These are phyloP conservation scores for Aspergillus carbonarius DNA, from an alignment of 2,329 filamentous ascomycete species.

Conservation along the genomic window DNA sequence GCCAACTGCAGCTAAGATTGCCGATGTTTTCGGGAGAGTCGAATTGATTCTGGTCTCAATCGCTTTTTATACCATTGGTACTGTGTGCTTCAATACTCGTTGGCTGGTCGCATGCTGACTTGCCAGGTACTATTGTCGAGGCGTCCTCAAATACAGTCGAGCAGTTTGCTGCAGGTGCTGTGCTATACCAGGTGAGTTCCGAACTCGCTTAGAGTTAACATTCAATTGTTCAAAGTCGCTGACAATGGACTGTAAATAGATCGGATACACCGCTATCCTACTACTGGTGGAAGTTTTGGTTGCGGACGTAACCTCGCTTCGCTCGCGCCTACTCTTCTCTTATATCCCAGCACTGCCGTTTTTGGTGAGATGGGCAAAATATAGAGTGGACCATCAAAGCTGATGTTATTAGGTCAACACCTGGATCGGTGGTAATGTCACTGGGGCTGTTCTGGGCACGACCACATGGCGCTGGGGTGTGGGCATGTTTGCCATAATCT, in stretches of 20 bases:
- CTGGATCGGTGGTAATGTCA: slow-evolving; percentile 62
- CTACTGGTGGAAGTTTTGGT: slow-evolving; percentile 65
- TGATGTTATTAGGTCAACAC: slow-evolving; percentile 52
- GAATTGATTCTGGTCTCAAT: slow-evolving; percentile 58
- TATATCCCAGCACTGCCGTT: slow-evolving; percentile 63
- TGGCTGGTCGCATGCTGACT: not conserved
- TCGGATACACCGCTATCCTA: slow-evolving; percentile 63
- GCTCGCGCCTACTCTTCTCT: slow-evolving; percentile 63
- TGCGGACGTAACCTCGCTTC: slow-evolving; percentile 63
- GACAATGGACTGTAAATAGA: slow-evolving; percentile 22
- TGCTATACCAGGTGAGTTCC: slow-evolving; percentile 53
- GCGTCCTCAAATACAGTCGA: slow-evolving; percentile 50
- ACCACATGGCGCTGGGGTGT: slow-evolving; percentile 63
- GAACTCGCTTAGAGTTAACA: not conserved
- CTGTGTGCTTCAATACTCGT: not conserved
- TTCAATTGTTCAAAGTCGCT: not conserved
- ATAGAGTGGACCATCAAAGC: not conserved
- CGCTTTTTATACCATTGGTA: slow-evolving; percentile 56
- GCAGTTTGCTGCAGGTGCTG: slow-evolving; percentile 57
- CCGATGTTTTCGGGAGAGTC: slow-evolving; percentile 62
- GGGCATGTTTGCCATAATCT: slow-evolving; percentile 65
- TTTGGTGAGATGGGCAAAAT: slow-evolving; percentile 36
- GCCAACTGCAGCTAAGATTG: slow-evolving; percentile 61
- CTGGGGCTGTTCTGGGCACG: slow-evolving; percentile 48
- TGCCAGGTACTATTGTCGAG: slow-evolving; percentile 55